Base-by-base conservation (phyloP, 148 eudicot genomes). In the Vaccinium myrtillus region DNA sequence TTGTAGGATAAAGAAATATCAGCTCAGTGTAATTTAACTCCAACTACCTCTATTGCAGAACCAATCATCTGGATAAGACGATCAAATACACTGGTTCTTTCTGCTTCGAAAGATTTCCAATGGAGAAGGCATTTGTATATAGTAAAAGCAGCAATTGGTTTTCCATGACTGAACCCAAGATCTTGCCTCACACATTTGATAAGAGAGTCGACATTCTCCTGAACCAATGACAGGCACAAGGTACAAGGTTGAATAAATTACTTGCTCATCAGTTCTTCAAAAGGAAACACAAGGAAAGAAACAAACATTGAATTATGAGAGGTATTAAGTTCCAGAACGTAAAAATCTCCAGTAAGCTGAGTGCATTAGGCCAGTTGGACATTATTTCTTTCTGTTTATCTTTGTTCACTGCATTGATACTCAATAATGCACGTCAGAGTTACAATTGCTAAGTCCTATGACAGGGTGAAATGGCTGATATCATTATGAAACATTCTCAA, bases 91-190 rank as follows among this genome's bases (percentile, higher is more conserved):
- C 87, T 95, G 16, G 99, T 97, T 90, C 76, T 90, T 77, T 97
- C 96, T 18, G 91, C 89, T 90, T 97, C 98, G 86, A 95, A 94
- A 43, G 91, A 91, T 87, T 87, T 97, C 98, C 99, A 97, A 69
- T 93, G 94, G 63, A 95, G 85, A 84, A 97, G 99, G 86, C 98
- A 94, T 90, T 92, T 97, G 88, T 93, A 97, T 82, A 93, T 97
- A 79, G 92, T 93, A 86, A 89, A 91, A 56, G 98, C 95, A 78
- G 98, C 98, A 83, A 95, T 90, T 81, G 99, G 99, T 85, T 93
- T 95, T 83, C 93, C 98, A 78, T 93, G 88, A 91, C 98, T 90
- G 88, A 91, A 97, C 59, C 99, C 99, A 89, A 94, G 86, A 81
- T 95, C 91, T 84, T 90, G 86, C 16, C 90, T 81, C 54, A 94